Percentiles rank a stretch among this genome's conserved stretches.
phyloP scores from a whole-genome alignment of 2,329 filamentous ascomycete genomes.

The Exophiala mesophila region DNA sequence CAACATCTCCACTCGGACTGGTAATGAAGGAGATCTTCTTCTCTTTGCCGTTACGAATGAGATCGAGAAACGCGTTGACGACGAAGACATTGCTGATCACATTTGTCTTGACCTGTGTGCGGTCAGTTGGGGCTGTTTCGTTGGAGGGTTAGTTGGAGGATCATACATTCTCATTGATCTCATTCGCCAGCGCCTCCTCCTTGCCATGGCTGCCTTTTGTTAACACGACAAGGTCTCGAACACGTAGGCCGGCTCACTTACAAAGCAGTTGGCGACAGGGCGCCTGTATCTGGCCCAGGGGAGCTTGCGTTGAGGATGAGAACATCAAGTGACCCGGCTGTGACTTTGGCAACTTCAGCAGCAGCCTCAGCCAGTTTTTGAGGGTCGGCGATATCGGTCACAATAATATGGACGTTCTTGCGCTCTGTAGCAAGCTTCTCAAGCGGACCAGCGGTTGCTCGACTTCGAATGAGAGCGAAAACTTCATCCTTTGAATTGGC shows the following conservation, averaged over 20 bases:
- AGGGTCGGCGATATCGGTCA: conserved; percentile 31
- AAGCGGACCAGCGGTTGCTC: conserved; percentile 25
- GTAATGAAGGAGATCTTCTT: conserved; percentile 44
- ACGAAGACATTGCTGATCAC: conserved; percentile 18
- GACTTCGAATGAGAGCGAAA: conserved; percentile 38
- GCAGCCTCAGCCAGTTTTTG: conserved; percentile 28
- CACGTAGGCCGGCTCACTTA: conserved; percentile 9
- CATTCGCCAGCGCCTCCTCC: conserved; percentile 19
- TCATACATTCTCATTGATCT: conserved; percentile 21
- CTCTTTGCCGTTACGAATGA: conserved; percentile 34
- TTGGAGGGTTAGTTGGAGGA: conserved; percentile 4
- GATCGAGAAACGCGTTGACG: conserved; percentile 37
- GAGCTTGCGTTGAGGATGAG: conserved; percentile 40
- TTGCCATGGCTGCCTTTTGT: conserved; percentile 17
- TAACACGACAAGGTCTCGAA: conserved; percentile 6
- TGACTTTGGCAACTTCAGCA: conserved; percentile 30
- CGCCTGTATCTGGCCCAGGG: conserved; percentile 13
- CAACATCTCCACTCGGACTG: conserved; percentile 33
- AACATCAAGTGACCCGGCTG: conserved; percentile 37
- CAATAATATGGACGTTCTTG: conserved; percentile 37
- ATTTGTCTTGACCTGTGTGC: conserved; percentile 15
- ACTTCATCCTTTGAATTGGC: conserved; percentile 33
- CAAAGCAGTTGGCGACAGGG: conserved; percentile 17
- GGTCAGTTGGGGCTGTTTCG: conserved; percentile 9
- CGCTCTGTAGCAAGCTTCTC: conserved; percentile 28